A percentile compares a stretch with the other conserved stretches of the same genome.
Evolutionary conservation across 495 filamentous ascomycete species (phyloP).

Genomic region (Annulohypoxylon stygium): DNA sequence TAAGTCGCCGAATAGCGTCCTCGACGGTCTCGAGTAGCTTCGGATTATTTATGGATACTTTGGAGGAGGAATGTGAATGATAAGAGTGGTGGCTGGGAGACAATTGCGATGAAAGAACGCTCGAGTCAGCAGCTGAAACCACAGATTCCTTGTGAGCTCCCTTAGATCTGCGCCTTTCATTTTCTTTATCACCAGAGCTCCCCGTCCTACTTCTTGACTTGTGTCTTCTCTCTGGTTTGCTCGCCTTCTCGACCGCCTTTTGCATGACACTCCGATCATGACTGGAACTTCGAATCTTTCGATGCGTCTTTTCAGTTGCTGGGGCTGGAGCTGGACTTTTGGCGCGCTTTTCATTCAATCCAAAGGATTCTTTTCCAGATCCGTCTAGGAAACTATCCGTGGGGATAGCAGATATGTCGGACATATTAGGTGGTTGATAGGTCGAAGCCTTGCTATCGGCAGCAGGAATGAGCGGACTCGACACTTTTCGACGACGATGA

Average conservation of each 20-base stretch:
- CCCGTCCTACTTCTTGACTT: constrained; percentile 71
- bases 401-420: constrained; percentile 92
- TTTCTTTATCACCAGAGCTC: constrained; percentile 72
- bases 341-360: constrained; percentile 53
- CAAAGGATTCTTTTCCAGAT: constrained; percentile 51
- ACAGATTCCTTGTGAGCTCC: constrained; percentile 72
- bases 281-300: constrained; percentile 61
- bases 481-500: constrained; percentile 61
- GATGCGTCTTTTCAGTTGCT: constrained; percentile 63
- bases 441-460: constrained; percentile 69
- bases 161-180: constrained; percentile 72
- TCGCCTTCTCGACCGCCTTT: constrained; percentile 53
- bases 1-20: constrained; percentile 92
- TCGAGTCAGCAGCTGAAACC: constrained; percentile 76
- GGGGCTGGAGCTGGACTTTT: constrained; percentile 57
- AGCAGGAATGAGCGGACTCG: constrained; percentile 67
- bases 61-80: constrained; percentile 83
- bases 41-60: constrained; percentile 91
- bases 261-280: constrained; percentile 46
- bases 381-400: constrained; percentile 91
- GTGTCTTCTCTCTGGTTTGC: constrained; percentile 62
- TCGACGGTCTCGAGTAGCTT: constrained; percentile 95
- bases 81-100: constrained; percentile 76
- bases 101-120: constrained; percentile 78
- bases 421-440: constrained; percentile 70